Evolutionary conservation across 164 flowering plant species (phyloP), one percentile per base, ranked within the genome.

Genomic region (Paratinospora sagittata): DNA sequence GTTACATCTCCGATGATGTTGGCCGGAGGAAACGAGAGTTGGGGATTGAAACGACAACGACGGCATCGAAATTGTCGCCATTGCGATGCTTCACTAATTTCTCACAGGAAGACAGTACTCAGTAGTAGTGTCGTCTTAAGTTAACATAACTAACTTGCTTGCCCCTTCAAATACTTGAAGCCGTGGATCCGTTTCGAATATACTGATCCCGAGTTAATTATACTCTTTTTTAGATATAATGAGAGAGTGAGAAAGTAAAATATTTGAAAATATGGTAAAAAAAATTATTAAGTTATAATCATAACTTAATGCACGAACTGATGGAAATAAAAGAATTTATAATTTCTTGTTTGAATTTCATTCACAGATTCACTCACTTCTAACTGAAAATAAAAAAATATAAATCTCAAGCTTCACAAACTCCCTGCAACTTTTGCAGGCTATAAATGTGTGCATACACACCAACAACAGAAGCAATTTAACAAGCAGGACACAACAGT

Each of bases 1-100:
- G 65, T 74, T 83, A 77, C 55, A 65, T 69, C 84, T 85, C 61
- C 81, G 75, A 45, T n/a, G n/a, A n/a, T 23, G 75, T 45, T 23
- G 65, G 24, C 27, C 71, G 7, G 76, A 72, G 63, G 76, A 65
- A 34, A 76, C 68, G 27, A 60, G 41, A 41, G 47, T 65, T 19
- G 27, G 14, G 14, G 45, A 17, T 17, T 43, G 65, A n/a, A 68
- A 62, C 14, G 19, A n/a, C 26, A 57, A 58, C 36, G 75, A 73
- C 27, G 26, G 57, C 66, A 65, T 60, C 6, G 66, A 67, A 27
- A 41, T 49, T 33, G 61, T 37, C 70, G 71, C 70, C 75, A 73
- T 72, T 27, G 60, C n/a, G 6, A 52, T 19, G 57, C 19, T 17
- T 19, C 60, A 4, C 24, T 16, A 30, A 30, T 30, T 8, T 17